Evolutionary conservation across 345 rosid species (phyloP), one percentile per base, ranked within the genome.

Genomic region (Kandelia obovata): DNA sequence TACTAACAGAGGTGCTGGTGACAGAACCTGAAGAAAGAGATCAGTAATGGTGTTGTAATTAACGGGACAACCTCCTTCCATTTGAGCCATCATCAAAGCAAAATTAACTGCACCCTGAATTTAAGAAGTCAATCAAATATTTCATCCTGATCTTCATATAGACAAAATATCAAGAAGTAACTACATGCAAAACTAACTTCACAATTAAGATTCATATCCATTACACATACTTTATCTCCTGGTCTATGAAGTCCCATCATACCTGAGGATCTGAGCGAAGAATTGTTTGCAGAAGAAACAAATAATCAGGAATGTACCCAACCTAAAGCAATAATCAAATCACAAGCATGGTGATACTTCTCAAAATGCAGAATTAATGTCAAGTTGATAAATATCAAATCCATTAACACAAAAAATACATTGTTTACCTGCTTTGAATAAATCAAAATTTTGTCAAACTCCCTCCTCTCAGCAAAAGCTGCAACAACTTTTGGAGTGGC

Each of bases 11-110:
- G 13, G 49, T 56, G 26, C 28, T 43, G 31, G 31, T 25, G 59
- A 21, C 64, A 73, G 75, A 46, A 96, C 99, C 99, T 96, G 99
- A 78, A 96, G 98, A 75, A 96, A 96, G 43, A 96, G 96, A 89
- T 96, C 98, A 28, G 99, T 92, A 67, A 96, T 90, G 71, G 97
- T 96, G 67, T 96, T 96, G 83, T 84, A 90, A 77, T 96, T 98
- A 75, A 96, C 80, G 11, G 99, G 98, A 80, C 96, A 90, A 53
- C 99, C 99, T 59, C 96, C 99, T 82, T 96, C 96, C 99, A 96
- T 96, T 85, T 96, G 97, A 58, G 99, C 89, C 99, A 96, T 96
- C 99, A 90, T 96, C 80, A 92, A 77, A 47, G 99, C 98, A 86
- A 96, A 96, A 81, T 96, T 92, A 61, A 87, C 97, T 52, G 99